Evolutionary conservation across 2,329 filamentous ascomycete species (phyloP), one percentile per base, ranked within the genome.

Genomic region (Didymella pomorum): DNA sequence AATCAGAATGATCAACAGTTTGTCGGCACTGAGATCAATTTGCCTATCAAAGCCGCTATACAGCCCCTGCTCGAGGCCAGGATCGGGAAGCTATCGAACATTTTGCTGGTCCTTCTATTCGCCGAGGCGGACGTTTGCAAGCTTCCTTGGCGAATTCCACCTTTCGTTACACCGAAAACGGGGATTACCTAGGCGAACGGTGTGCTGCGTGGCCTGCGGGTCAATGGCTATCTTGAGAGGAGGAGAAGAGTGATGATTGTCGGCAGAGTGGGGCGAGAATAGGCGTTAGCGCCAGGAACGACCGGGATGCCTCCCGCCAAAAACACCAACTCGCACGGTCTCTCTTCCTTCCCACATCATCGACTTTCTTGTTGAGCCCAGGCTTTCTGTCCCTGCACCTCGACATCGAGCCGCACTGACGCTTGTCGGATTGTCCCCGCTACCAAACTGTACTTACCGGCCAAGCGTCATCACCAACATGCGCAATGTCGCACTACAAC

Each of bases 331-430:
- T 28, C 11, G 47, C 47, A 58, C 55, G 37, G 43, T 29, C 28
- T 11, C 16, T 21, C 31, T 23, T 41, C 21, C 25, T 37, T 33
- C 29, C 14, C 49, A 43, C 37, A 44, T 47, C 48, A 42, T 48
- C 28, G 23, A 52, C 37, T 37, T 28, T 39, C 37, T 58, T 58
- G 37, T 58, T 52, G 55, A 58, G 55, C 20, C 31, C 43, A 37
- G 37, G 23, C 18, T 25, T 26, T n/a, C 11, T 49, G 20, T 20
- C 48, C 41, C 35, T 57, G 47, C 42, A 52, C 48, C 43, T 47
- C 21, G 35, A 44, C 12, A 44, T 39, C 45, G 29, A 23, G 37
- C 25, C 47, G 41, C 53, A 46, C 18, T 45, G 31, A 41, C 33
- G 26, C 18, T 31, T 25, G 25, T 12, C 9, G 11, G 26, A 12